These are phyloP conservation scores for Adansonia digitata DNA, from an alignment of 345 rosid species.

Conservation along the genomic window DNA sequence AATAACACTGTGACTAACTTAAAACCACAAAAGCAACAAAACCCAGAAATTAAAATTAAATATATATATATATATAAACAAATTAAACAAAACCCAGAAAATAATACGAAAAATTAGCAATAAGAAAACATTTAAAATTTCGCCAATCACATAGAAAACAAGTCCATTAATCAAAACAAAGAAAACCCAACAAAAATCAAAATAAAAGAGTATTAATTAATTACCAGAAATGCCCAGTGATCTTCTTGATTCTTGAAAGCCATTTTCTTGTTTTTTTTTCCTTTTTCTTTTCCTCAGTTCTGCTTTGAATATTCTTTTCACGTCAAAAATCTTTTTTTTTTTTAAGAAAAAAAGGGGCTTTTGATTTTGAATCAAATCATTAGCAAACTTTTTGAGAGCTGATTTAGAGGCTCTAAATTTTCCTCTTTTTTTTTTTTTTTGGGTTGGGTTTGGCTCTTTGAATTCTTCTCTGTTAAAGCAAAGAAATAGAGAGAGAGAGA, in stretches of 20 bases:
- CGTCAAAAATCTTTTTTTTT: neutral
- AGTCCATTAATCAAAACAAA: neutral
- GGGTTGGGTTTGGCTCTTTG: neutral
- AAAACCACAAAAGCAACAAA: neutral
- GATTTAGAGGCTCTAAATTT: constrained; percentile 1
- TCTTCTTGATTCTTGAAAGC: constrained; percentile 10
- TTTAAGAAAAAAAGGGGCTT: neutral
- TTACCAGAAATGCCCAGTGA: constrained; percentile 21
- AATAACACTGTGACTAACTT: neutral
- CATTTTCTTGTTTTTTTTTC: neutral
- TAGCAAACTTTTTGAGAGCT: neutral
- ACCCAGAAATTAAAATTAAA: neutral
- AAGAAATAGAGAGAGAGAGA: neutral
- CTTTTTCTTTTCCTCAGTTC: neutral
- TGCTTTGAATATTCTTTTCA: constrained; percentile 1
- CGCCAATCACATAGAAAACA: neutral
- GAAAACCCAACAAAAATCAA: neutral
- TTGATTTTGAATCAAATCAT: neutral
- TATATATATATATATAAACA: neutral
- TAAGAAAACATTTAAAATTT: neutral
- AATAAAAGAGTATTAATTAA: neutral
- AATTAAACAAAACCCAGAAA: neutral
- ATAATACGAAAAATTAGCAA: neutral
- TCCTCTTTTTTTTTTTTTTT: neutral
- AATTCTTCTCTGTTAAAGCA: constrained; percentile 4